phyloP scores from a whole-genome alignment of 495 filamentous ascomycete genomes.

The Neurospora sp. region DNA sequence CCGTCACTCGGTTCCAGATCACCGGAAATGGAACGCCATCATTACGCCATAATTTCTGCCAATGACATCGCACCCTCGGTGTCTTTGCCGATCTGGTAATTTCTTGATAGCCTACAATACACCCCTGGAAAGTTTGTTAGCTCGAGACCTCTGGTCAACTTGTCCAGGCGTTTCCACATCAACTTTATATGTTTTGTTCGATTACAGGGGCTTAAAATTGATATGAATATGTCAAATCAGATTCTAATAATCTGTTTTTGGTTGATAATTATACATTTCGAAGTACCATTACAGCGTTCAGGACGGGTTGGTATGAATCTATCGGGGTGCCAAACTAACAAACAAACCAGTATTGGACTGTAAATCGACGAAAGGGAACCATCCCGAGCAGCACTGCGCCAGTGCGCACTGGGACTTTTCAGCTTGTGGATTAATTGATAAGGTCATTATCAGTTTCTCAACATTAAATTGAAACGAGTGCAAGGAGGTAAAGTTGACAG shows the following conservation, averaged over 20 bases:
- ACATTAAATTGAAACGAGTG: neutral
- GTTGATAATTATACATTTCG: too few relatives aligned
- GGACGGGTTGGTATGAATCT: too few relatives aligned
- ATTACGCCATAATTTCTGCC: neutral
- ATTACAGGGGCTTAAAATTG: too few relatives aligned
- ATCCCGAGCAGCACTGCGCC: neutral
- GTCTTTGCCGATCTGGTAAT: neutral
- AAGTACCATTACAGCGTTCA: too few relatives aligned
- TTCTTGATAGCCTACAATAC: neutral
- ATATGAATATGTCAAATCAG: too few relatives aligned
- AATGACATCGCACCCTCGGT: neutral
- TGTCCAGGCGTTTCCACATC: too few relatives aligned
- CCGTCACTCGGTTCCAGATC: neutral
- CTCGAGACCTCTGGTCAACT: too few relatives aligned
- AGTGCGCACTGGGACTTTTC: neutral
- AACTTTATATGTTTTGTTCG: too few relatives aligned
- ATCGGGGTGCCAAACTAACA: too few relatives aligned
- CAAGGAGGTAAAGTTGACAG: neutral
- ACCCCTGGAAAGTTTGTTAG: too few relatives aligned
- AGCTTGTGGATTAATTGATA: neutral
- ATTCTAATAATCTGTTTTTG: too few relatives aligned
- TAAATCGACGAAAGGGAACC: neutral
- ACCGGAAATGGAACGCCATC: neutral
- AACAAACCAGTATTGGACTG: too few relatives aligned
- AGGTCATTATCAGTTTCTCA: neutral